These are phyloP conservation scores for Ceratocystiopsis sp. DNA, from an alignment of 2,329 filamentous ascomycete genomes.

Conservation along the genomic window DNA sequence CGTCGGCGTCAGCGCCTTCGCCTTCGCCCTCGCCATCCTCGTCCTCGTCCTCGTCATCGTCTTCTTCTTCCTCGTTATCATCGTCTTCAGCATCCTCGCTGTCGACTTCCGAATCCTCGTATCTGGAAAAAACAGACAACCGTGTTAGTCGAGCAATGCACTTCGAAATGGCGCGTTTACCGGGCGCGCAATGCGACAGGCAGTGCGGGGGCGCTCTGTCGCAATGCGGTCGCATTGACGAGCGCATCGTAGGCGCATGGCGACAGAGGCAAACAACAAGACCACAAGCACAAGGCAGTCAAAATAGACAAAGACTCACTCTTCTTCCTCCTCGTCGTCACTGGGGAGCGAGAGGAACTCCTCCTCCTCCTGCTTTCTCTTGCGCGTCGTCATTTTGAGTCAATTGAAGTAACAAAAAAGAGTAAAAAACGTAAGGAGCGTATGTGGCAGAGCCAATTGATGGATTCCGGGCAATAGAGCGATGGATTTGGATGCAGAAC, in stretches of 20 bases:
- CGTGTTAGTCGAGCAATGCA: neutral
- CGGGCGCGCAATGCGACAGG: neutral
- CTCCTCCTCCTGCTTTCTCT: slow-evolving; percentile 37
- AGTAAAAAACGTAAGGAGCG: slow-evolving; percentile 5
- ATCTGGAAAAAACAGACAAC: neutral
- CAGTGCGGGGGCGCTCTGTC: neutral
- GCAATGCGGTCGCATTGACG: neutral
- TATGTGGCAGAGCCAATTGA: slow-evolving; percentile 3
- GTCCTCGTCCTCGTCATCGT: slow-evolving; percentile 21
- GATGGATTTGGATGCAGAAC: neutral
- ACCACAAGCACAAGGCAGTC: neutral
- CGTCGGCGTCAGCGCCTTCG: neutral
- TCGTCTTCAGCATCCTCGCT: slow-evolving; percentile 15
- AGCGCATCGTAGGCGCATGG: neutral
- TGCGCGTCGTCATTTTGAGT: slow-evolving; percentile 28
- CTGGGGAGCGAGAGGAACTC: slow-evolving; percentile 38
- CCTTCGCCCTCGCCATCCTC: slow-evolving; percentile 23
- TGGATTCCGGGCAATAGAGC: neutral
- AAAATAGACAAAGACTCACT: slow-evolving; percentile 27
- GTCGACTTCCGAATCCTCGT: slow-evolving; percentile 1
- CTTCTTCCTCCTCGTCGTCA: slow-evolving; percentile 33
- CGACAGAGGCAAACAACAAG: neutral
- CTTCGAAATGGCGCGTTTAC: neutral
- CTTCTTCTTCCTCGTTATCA: slow-evolving; percentile 13
- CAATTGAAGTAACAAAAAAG: slow-evolving; percentile 9